Evolutionary conservation across 2,329 filamentous ascomycete species (phyloP).

Genomic region (Cylindrodendrum hubeiense): DNA sequence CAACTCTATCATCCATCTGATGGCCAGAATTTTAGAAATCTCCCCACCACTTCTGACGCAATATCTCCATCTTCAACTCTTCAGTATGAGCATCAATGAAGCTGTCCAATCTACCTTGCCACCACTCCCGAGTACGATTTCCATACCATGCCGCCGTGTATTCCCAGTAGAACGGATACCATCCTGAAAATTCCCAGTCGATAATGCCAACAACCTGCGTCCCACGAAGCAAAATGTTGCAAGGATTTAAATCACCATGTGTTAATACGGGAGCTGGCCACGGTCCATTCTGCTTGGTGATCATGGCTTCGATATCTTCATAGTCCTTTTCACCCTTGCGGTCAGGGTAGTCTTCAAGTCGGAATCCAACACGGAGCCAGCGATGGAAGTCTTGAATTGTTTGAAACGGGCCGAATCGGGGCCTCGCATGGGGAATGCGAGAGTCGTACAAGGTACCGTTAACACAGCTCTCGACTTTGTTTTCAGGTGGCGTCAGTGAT

Average conservation of each 20-base stretch:
- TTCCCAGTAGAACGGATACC: conserved; percentile 52
- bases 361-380: conserved; percentile 46
- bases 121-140: neutral
- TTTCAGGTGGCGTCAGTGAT: conserved; percentile 32
- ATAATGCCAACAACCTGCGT: conserved; percentile 59
- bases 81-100: conserved; percentile 12
- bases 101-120: conserved; percentile 3
- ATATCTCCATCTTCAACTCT: conserved; percentile 22
- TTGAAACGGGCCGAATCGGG: conserved; percentile 49
- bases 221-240: conserved; percentile 57
- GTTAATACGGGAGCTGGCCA: conserved; percentile 57
- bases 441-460: conserved; percentile 46
- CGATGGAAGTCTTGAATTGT: conserved; percentile 48
- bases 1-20: neutral
- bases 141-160: conserved; percentile 45
- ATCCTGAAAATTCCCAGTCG: conserved; percentile 51
- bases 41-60: conserved; percentile 18
- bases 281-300: conserved; percentile 49
- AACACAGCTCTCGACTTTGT: conserved; percentile 39
- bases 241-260: conserved; percentile 58
- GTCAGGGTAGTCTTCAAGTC: conserved; percentile 34
- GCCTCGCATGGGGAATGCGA: conserved; percentile 35
- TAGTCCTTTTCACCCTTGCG: conserved; percentile 38
- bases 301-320: conserved; percentile 49
- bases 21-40: conserved; percentile 3